Percentiles rank a stretch among this genome's conserved stretches.
Evolutionary conservation across 768 basidiomycete species (phyloP).

Genomic region (Agrocybe pediades): DNA sequence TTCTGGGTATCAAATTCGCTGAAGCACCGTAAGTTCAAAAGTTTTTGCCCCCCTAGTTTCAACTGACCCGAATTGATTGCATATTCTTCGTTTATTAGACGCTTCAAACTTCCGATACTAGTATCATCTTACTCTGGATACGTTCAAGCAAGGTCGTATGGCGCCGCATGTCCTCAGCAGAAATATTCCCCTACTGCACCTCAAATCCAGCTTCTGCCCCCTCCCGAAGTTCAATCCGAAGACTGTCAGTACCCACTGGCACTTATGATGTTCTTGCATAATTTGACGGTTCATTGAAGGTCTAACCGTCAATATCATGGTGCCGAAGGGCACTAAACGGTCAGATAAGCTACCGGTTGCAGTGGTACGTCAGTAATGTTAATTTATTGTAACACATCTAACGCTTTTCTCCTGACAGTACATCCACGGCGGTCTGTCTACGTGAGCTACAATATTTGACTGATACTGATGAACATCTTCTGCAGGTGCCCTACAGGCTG

Average conservation of each 20-base stretch:
- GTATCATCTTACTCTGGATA: conserved; percentile 33
- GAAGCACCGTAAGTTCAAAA: conserved; percentile 40
- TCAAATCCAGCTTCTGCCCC: no score
- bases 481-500: conserved; percentile 12
- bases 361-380: conserved; percentile 34
- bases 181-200: no score
- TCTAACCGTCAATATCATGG: conserved; percentile 45
- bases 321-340: conserved; percentile 32
- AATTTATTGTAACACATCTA: neutral
- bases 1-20: conserved; percentile 50
- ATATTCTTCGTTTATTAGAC: conserved; percentile 20
- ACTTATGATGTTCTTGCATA: no score
- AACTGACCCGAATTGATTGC: neutral
- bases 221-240: neutral
- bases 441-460: neutral
- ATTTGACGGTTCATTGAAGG: no score
- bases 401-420: conserved; percentile 9
- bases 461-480: neutral
- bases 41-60: neutral
- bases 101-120: conserved; percentile 41
- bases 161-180: conserved; percentile 48
- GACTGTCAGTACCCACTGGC: no score
- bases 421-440: conserved; percentile 17
- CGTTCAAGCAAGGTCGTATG: conserved; percentile 37
- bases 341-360: conserved; percentile 45